Evolutionary conservation across 2,329 filamentous ascomycete species (phyloP), one percentile per base, ranked within the genome.

Genomic region (Boeremia lycopersici): DNA sequence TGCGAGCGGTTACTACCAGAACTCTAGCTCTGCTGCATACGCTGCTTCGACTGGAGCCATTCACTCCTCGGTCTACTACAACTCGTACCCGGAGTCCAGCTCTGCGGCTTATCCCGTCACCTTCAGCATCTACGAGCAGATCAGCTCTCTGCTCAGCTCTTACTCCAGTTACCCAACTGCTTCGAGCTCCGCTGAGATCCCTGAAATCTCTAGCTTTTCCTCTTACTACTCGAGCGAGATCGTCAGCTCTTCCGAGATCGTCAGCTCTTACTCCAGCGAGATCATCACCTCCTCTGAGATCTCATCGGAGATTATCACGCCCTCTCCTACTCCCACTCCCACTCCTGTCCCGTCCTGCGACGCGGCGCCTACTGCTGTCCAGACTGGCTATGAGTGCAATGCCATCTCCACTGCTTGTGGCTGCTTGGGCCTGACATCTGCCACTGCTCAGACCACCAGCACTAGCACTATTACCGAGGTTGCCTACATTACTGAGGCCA

Each of bases 351-450:
- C 49, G 1, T 57, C 53, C 11, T 60, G 53, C 31, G 51, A 56
- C 7, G 50, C 57, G 4, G 54, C 57, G 15, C 57, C 53, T n/a
- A 33, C 50, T 2, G 57, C 50, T 19, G 29, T 60, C 8, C 49
- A 51, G 41, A 51, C 42, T 1, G 48, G 48, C 12, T 55, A 49
- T 36, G 47, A 23, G 13, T 57, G 53, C 30, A 50, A 55, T 26
- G 38, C 42, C 10, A 25, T 60, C 36, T 43, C 40, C 19, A 19
- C 47, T 26, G 57, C 57, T 26, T 60, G 57, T 33, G 44, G 46
- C 35, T 60, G 54, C 50, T 40, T 60, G 30, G 50, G 53, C 11
- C 40, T 60, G 25, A 33, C 53, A 19, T 56, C 56, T 6, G 57
- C 57, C 17, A 60, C 47, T 2, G 44, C 34, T n/a, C 35, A 48